Percentiles rank a stretch among this genome's conserved stretches.
Conservation (phyloP, 352 stramenopile species). For the Thalassiosira mediterranea region DNA sequence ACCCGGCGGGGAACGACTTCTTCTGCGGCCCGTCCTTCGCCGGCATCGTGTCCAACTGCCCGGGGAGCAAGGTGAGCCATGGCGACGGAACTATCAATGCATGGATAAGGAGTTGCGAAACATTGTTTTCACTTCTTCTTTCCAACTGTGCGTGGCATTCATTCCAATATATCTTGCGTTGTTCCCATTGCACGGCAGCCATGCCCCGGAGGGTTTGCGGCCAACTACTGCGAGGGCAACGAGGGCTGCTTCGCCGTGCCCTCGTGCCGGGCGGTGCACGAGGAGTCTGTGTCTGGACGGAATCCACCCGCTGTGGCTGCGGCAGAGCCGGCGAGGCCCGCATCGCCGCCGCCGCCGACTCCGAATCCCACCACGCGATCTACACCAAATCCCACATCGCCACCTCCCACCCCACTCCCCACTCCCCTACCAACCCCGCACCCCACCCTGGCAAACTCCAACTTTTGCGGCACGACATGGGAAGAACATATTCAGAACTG, state of each 20-base stretch:
- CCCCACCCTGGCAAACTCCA: constrained; percentile 9
- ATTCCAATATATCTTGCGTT: no score
- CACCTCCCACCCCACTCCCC: neutral
- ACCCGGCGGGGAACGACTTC: constrained; percentile 38
- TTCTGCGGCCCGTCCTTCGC: constrained; percentile 43
- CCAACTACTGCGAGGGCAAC: constrained; percentile 11
- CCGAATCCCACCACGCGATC: constrained; percentile 2
- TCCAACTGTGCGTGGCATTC: no score
- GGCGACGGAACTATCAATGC: no score
- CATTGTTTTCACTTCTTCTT: no score
- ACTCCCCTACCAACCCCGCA: neutral
- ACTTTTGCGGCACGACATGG: constrained; percentile 23
- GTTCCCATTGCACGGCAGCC: no score
- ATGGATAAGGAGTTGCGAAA: no score
- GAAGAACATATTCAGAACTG: constrained; percentile 17
- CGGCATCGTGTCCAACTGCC: constrained; percentile 15
- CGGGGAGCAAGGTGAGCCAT: constrained; percentile 38
- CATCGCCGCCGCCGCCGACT: neutral
- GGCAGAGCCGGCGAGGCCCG: neutral
- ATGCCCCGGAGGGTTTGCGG: constrained; percentile 11
- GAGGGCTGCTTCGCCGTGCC: constrained; percentile 39
- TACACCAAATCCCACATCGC: neutral
- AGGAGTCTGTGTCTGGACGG: neutral
- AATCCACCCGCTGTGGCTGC: neutral
- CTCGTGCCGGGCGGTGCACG: constrained; percentile 24